phyloP scores from a whole-genome alignment of 768 basidiomycete genomes.

The Erythrobasidium yunnanense region DNA sequence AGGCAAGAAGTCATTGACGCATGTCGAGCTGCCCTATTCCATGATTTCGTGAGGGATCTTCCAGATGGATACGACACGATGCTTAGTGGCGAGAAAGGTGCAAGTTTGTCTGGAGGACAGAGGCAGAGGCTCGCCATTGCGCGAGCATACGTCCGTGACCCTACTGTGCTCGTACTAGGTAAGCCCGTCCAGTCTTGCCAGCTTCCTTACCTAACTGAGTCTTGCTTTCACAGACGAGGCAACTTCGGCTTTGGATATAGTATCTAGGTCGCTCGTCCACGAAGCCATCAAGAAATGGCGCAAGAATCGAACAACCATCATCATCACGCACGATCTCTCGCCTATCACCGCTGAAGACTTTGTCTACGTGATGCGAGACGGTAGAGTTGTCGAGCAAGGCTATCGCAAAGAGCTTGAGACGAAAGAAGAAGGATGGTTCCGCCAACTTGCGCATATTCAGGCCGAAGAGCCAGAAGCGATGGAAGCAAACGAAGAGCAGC shows the following conservation, averaged over 20 bases:
- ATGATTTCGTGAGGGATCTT: conserved; percentile 74
- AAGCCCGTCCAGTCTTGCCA: conserved; percentile 39
- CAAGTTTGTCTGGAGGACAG: conserved; percentile 69
- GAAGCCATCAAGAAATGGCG: conserved; percentile 57
- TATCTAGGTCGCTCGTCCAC: conserved; percentile 75
- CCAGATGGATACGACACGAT: conserved; percentile 78
- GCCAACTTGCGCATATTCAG: conserved; percentile 55
- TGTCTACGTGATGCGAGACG: conserved; percentile 79
- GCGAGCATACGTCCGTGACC: conserved; percentile 70
- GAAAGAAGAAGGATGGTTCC: conserved; percentile 55
- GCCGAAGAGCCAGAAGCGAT: conserved; percentile 43
- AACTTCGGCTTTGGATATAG: conserved; percentile 60
- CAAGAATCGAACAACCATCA: conserved; percentile 68
- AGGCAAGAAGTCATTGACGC: conserved; percentile 65
- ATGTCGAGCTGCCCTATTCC: conserved; percentile 70
- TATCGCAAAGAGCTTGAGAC: conserved; percentile 66
- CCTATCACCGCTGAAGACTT: conserved; percentile 68
- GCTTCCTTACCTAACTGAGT: conserved; percentile 29
- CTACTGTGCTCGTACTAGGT: conserved; percentile 84
- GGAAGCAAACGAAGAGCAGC: conserved; percentile 31
- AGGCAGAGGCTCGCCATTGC: conserved; percentile 82
- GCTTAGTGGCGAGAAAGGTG: conserved; percentile 58
- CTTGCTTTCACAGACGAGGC: conserved; percentile 45
- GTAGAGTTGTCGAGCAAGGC: conserved; percentile 72
- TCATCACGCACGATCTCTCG: conserved; percentile 89